phyloP scores from a whole-genome alignment of 305 asterid genomes.

The Galium porrigens region DNA sequence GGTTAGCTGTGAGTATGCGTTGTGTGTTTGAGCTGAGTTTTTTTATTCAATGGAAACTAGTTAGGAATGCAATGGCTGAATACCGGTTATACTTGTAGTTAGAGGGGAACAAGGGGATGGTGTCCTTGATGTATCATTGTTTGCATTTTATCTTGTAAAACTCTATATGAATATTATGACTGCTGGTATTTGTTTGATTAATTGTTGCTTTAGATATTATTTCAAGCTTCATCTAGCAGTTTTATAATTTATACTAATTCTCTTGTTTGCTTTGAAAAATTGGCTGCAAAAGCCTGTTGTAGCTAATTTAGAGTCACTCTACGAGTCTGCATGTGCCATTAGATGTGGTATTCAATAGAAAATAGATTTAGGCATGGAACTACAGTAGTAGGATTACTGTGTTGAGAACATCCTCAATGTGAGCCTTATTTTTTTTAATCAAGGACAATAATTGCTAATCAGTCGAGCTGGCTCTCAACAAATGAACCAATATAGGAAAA shows the following conservation, averaged over 20 bases:
- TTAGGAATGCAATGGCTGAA: not conserved
- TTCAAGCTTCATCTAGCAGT: constrained; percentile 1
- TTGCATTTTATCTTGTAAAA: not conserved
- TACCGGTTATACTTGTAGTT: not conserved
- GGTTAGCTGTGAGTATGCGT: not conserved
- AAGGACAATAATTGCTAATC: too few species aligned
- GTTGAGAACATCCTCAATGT: not conserved
- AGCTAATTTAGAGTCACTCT: constrained; percentile 1
- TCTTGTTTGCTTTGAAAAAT: not conserved
- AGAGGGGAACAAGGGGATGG: not conserved
- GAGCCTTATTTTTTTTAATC: too few species aligned
- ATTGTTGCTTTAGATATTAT: not conserved
- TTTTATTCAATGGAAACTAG: not conserved
- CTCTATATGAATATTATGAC: too few species aligned
- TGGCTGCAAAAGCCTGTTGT: not conserved
- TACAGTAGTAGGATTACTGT: not conserved
- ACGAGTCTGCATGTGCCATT: not conserved
- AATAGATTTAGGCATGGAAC: not conserved
- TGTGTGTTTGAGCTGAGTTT: not conserved
- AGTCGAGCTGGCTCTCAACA: not conserved
- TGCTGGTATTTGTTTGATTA: not conserved
- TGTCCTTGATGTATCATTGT: too few species aligned
- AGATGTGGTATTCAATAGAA: not conserved
- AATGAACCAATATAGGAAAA: too few species aligned
- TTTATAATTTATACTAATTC: not conserved